Evolutionary conservation across 2,329 filamentous ascomycete genomes (phyloP), one percentile per base, ranked within the genome.

Genomic region (Venturia asperata): DNA sequence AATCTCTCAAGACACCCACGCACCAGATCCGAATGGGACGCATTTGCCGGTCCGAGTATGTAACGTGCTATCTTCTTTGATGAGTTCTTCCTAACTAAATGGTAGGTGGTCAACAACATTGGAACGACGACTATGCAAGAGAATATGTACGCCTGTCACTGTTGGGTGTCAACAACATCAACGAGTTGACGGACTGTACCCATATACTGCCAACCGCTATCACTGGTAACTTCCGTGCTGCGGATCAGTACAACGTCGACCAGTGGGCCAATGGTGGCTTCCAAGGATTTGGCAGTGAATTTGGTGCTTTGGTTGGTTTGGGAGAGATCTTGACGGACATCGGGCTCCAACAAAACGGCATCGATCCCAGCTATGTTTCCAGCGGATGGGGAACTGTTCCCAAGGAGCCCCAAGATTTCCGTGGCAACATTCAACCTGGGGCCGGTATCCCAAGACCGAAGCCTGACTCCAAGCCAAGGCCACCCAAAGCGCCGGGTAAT

Each of bases 1-100:
- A 70, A 66, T 13, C 66, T 77, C 24, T 71, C 71, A 27, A 70
- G 73, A 62, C 73, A 77, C 62, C 70, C 73, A 21, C 68, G 73
- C 19, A 72, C 75, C 7, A 70, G 68, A 45, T 64, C 64, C 17
- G 74, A 75, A 65, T 77, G 76, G 64, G 27, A 56, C 17, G 45
- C 37, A 27, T 66, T 66, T n/a, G 65, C 62, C 61, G 64, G 47
- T 58, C 61, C 55, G 19, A 27, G 43, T 55, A 58, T 21, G 30
- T 37, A 55, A 5, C 11, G 5, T 52, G 47, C 47, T 47, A 13
- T 1, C 47, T 21, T 27, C 6, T 15, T 47, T 11, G 19, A 27
- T 52, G 21, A 52, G 11, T 5, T 24, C 7, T 10, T 27, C 4
- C 13, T 27, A 5, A 52, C 21, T 15, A 27, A 3, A 52, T 3